Evolutionary conservation across 73 alveolate genomes (phyloP).

Genomic region (Paramecium sonneborni): DNA sequence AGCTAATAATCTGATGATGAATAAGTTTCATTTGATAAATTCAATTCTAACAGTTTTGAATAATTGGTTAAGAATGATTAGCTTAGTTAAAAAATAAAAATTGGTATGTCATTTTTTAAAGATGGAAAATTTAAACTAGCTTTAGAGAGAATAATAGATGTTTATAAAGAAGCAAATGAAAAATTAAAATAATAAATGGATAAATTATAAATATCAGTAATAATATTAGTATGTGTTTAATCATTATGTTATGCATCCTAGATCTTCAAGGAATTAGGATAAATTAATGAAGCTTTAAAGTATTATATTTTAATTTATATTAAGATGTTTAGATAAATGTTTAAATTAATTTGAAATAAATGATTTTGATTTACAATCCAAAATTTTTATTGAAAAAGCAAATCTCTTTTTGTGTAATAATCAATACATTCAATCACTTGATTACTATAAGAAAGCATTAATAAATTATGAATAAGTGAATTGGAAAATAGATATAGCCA

Average conservation of each 20-base stretch:
- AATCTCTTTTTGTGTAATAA: neutral
- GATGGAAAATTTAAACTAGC: constrained; percentile 44
- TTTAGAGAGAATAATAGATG: neutral
- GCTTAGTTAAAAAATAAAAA: neutral
- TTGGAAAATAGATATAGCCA: constrained; percentile 47
- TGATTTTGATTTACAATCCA: constrained; percentile 15
- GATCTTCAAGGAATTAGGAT: neutral
- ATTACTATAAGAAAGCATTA: constrained; percentile 17
- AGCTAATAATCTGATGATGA: neutral
- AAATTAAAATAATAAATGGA: neutral
- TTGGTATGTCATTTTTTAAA: neutral
- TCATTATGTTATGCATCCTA: constrained; percentile 14
- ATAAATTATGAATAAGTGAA: constrained; percentile 11
- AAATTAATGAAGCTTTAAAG: constrained; percentile 17
- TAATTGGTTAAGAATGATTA: neutral
- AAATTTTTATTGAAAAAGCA: constrained; percentile 32
- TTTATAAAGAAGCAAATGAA: neutral
- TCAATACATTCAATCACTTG: neutral
- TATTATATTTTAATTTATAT: neutral
- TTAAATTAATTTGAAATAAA: constrained; percentile 11
- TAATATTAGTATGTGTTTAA: neutral
- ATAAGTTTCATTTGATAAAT: neutral
- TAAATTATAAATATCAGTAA: neutral
- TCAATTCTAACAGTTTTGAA: neutral
- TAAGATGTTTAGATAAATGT: constrained; percentile 46